Conservation (phyloP, 371 early-diverging fungal genomes). For the Haplosporangium sp. region DNA sequence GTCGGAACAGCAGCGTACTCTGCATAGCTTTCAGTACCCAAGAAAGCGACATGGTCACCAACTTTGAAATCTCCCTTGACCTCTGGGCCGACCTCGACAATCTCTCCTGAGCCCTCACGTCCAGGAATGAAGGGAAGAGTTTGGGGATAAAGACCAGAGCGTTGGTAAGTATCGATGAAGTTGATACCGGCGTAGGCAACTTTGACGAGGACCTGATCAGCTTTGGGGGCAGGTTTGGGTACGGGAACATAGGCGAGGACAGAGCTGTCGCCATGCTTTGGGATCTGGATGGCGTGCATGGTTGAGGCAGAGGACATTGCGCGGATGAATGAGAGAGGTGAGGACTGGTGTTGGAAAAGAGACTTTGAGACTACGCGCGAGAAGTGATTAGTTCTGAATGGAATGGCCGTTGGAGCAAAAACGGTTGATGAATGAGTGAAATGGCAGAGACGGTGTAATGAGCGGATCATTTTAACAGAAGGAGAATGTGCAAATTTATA, state of each 20-base stretch:
- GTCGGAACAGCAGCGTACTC: constrained; percentile 77
- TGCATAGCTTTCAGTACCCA: constrained; percentile 76
- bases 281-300: constrained; percentile 80
- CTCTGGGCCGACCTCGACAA: constrained; percentile 80
- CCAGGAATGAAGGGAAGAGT: constrained; percentile 80
- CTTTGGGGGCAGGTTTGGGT: constrained; percentile 61
- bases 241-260: constrained; percentile 71
- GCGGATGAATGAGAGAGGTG: constrained; percentile 31
- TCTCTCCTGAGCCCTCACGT: constrained; percentile 87
- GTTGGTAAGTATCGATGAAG: constrained; percentile 94
- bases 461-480: too few relatives aligned
- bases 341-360: not conserved
- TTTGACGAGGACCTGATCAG: constrained; percentile 78
- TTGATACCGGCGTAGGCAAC: constrained; percentile 89
- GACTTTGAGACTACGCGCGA: not conserved
- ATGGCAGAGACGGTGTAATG: too few relatives aligned
- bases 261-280: constrained; percentile 76
- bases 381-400: not conserved
- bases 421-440: not conserved
- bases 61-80: constrained; percentile 64
- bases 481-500: too few relatives aligned
- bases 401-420: not conserved
- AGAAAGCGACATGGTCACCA: constrained; percentile 88
- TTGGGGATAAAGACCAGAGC: constrained; percentile 85
- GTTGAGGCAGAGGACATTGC: constrained; percentile 55